Percentiles rank a stretch among this genome's conserved stretches.
Conservation (phyloP, 164 flowering plant genomes). For the Aristolochia contorta region DNA sequence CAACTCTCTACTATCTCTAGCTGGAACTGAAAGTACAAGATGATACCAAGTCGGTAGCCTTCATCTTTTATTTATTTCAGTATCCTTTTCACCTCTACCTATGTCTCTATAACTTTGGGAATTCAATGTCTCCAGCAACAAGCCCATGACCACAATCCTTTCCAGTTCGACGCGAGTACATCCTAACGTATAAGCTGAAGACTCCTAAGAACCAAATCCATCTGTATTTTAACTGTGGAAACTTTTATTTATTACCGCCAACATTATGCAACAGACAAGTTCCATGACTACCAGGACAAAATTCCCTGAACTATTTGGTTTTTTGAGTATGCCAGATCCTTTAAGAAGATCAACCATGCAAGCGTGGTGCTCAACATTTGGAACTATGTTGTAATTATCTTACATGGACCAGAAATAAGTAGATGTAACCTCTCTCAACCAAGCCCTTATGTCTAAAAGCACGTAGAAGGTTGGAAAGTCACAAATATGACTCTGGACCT, state of each 20-base stretch:
- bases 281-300: constrained; percentile 51
- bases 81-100: constrained; percentile 23
- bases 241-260: constrained; percentile 53
- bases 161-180: constrained; percentile 81
- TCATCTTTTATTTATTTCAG: constrained; percentile 51
- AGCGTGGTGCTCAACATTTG: constrained; percentile 65
- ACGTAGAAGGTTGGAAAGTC: constrained; percentile 37
- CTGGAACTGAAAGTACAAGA: too few species aligned
- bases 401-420: constrained; percentile 50
- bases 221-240: constrained; percentile 49
- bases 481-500: constrained; percentile 60
- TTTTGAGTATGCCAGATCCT: constrained; percentile 67
- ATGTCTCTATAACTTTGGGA: constrained; percentile 43
- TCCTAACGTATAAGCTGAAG: constrained; percentile 62
- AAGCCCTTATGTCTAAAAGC: constrained; percentile 83
- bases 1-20: too few species aligned
- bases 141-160: constrained; percentile 56
- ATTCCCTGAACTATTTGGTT: constrained; percentile 69
- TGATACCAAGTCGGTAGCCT: constrained; percentile 19
- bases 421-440: constrained; percentile 62
- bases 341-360: constrained; percentile 81
- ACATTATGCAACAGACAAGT: constrained; percentile 61
- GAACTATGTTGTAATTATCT: constrained; percentile 35
- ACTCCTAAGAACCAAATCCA: constrained; percentile 60
- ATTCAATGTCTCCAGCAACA: constrained; percentile 61